A percentile compares a stretch with the other conserved stretches of the same genome.
Conservation (phyloP, 2,329 filamentous ascomycete species). For the Fusarium incarnatum region DNA sequence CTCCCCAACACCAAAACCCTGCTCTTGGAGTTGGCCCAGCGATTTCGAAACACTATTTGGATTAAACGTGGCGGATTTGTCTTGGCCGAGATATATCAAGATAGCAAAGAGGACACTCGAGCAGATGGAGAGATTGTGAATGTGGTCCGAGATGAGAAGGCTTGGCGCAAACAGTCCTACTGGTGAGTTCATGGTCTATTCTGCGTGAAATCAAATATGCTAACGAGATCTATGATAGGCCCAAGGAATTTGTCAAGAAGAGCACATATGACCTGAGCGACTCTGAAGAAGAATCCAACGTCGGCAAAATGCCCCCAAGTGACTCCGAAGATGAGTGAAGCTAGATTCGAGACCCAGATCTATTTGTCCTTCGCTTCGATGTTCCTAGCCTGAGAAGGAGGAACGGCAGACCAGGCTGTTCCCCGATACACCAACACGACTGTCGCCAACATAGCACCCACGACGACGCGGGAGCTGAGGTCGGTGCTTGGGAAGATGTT, state of each 20-base stretch:
- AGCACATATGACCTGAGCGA: constrained; percentile 70
- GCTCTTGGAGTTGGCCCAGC: constrained; percentile 83
- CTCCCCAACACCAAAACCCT: constrained; percentile 74
- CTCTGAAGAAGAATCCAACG: constrained; percentile 81
- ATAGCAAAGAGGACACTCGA: constrained; percentile 78
- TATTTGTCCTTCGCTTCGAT: constrained; percentile 49
- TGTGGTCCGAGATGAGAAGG: constrained; percentile 89
- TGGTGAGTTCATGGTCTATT: constrained; percentile 68
- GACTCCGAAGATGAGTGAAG: constrained; percentile 73
- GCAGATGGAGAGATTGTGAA: constrained; percentile 92
- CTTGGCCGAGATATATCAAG: constrained; percentile 75
- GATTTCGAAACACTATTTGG: constrained; percentile 93
- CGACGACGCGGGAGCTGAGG: constrained; percentile 69
- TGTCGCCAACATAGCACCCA: constrained; percentile 75
- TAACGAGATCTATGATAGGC: constrained; percentile 64
- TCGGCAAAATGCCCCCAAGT: constrained; percentile 86
- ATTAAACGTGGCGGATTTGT: constrained; percentile 91
- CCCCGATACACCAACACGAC: constrained; percentile 72
- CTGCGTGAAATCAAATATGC: constrained; percentile 17
- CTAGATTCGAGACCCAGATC: constrained; percentile 32
- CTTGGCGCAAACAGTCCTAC: constrained; percentile 88
- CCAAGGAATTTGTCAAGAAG: constrained; percentile 83
- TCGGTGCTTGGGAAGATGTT: constrained; percentile 87
- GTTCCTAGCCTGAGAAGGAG: constrained; percentile 26
- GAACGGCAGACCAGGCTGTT: constrained; percentile 57